Evolutionary conservation across 352 stramenopile genomes (phyloP), one percentile per base, ranked within the genome.

Genomic region (Lagenidium giganteum): DNA sequence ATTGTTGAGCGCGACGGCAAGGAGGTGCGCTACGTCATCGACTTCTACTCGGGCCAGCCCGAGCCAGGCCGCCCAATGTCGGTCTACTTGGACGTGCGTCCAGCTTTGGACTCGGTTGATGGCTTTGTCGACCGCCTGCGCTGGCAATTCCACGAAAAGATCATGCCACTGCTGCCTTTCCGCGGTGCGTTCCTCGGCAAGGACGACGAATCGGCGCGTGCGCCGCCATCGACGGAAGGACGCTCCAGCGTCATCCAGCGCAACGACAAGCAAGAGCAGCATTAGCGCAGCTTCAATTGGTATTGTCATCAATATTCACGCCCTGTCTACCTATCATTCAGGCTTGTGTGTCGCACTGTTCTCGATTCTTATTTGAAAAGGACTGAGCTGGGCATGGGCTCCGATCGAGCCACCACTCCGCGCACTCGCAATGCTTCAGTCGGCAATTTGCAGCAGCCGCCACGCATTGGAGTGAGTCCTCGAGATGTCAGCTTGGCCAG

Each of bases 1-100:
- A 87, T 98, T 22, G 83, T 99, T 13, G 78, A 97, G 37, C 75
- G 93, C 41, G 74, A 83, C 33, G 87, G 87, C 39, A 83, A 87
- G 38, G 81, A 97, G 56, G 85, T 98, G 39, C 87, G 96, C 24
- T 99, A 99, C 64, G 84, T 99, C 29, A 99, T 99, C 72, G 96
- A 99, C 70, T 99, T 99, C 63, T 99, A 99, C 67, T 88, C 96
- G 23, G 93, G 97, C 41, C 92, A 98, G 72, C 74, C 45, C 5
- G 57, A 66, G 53, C 74, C 78, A 9, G 70, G 79, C 7, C 75
- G 70, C 21, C 78, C 75, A 25, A 78, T 98, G 21, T 96, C 79
- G 14, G 92, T 99, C 34, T 88, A 97, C 44, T 68, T 99, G 35
- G 96, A 99, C 66, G 96, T 98, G 16, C 78, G 96, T 33, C 96